Base-by-base conservation (phyloP, 176 grass and related monocot species). In the Oryza officinalis region DNA sequence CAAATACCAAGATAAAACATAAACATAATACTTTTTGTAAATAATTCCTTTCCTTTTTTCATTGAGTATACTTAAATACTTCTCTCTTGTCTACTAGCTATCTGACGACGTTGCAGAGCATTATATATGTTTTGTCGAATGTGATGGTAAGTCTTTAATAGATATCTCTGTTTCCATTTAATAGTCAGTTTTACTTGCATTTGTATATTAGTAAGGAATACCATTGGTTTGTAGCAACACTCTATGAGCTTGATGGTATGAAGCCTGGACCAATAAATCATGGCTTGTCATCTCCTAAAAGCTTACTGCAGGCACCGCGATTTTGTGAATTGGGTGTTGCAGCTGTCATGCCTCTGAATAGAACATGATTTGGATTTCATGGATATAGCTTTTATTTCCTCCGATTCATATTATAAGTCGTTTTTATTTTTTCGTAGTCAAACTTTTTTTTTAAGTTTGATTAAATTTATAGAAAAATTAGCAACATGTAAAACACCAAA, bases 221-320 rank as follows among this genome's bases (percentile, higher is more conserved):
- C 1, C 13, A 47, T 80, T 8, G 25, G n/a, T 35, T 67, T 59
- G 27, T 69, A 89, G 81, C 81, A 61, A 84, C 63, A 63, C 87
- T 89, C 25, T 84, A 80, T 74, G 87, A 75, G 63, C 81, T 89
- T 35, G 87, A 89, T 68, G 87, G 81, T 11, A 89, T 89, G 70
- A 89, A 84, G 70, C 15, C 45, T 75, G 81, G 69, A 67, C 87
- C 76, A 69, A 63, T 75, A 80, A 80, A 75, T 11, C 87, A 63
- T 5, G 47, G 76, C 8, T 26, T 63, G 37, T 75, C 46, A 40
- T 84, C 69, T 80, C 33, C 61, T n/a, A 67, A 63, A 75, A 89
- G 49, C 79, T 80, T 89, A n/a, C 76, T 88, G 37, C 76, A 80
- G 87, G 87, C 84, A 75, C 27, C 79, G 15, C 14, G 13, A 73